Evolutionary conservation across 164 flowering plant genomes (phyloP).

Genomic region (Annona cherimola): DNA sequence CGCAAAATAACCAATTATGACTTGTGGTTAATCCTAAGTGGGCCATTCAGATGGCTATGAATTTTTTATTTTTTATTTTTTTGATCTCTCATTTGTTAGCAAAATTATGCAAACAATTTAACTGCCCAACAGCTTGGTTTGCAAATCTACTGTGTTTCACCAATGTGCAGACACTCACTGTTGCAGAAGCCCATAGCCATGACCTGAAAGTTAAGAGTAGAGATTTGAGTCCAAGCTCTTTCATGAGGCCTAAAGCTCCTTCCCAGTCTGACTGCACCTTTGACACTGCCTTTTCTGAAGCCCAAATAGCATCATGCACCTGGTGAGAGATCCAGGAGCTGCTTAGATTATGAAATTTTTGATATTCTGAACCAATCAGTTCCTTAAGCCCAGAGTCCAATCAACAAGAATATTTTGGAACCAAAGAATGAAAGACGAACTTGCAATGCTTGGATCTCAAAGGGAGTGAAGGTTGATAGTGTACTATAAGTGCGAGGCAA

Average conservation of each 20-base stretch:
- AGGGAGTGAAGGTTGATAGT: slow-evolving; percentile 50
- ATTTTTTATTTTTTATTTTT: no score
- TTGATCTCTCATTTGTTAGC: not conserved
- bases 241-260: slow-evolving; percentile 46
- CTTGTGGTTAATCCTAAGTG: no score
- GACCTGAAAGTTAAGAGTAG: slow-evolving; percentile 50
- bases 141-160: not conserved
- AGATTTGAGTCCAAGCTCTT: slow-evolving; percentile 53
- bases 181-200: slow-evolving; percentile 95
- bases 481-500: slow-evolving; percentile 59
- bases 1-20: no score
- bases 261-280: slow-evolving; percentile 70
- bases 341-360: not conserved
- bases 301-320: slow-evolving; percentile 90
- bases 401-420: not conserved
- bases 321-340: slow-evolving; percentile 14
- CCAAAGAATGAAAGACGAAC: slow-evolving; percentile 38
- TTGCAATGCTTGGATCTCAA: slow-evolving; percentile 73
- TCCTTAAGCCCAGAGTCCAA: not conserved
- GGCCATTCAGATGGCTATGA: not conserved
- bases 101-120: not conserved
- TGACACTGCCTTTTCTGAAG: slow-evolving; percentile 54
- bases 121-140: not conserved
- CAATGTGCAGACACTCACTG: slow-evolving; percentile 41
- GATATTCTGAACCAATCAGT: not conserved